A percentile compares a stretch with the other conserved stretches of the same genome.
Evolutionary conservation across 768 basidiomycete genomes (phyloP).

Genomic region (Pulveroboletus sp.): DNA sequence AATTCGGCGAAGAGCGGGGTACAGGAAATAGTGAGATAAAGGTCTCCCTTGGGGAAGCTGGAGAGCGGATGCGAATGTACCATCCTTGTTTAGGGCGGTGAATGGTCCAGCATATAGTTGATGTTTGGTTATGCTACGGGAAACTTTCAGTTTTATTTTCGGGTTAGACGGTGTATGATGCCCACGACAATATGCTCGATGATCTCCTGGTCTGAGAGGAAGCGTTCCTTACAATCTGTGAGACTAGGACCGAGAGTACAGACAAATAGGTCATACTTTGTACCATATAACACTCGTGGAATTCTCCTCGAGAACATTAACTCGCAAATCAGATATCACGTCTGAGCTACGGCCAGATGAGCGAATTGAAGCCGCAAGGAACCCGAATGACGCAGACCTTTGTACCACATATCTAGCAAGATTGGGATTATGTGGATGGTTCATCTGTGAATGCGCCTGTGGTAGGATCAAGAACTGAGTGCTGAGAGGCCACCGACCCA

Average conservation of each 20-base stretch:
- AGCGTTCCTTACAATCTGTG: conserved; percentile 55
- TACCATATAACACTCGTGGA: conserved; percentile 64
- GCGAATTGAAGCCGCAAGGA: not conserved
- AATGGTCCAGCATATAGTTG: conserved; percentile 65
- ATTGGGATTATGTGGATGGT: conserved; percentile 25
- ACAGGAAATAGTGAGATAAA: conserved; percentile 54
- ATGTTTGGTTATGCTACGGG: conserved; percentile 60
- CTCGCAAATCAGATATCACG: conserved; percentile 63
- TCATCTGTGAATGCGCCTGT: conserved; percentile 12
- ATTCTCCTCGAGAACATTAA: conserved; percentile 58
- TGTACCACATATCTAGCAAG: conserved; percentile 30
- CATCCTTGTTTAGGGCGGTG: conserved; percentile 79
- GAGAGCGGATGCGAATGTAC: conserved; percentile 76
- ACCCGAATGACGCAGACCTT: conserved; percentile 17
- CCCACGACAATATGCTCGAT: conserved; percentile 68
- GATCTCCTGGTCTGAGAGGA: conserved; percentile 68
- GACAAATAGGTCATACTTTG: conserved; percentile 45
- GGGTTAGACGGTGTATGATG: conserved; percentile 4
- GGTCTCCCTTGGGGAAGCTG: conserved; percentile 58
- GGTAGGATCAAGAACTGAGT: not conserved
- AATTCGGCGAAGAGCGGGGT: conserved; percentile 41
- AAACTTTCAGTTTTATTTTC: not conserved
- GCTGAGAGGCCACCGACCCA: not conserved
- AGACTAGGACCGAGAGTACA: not conserved
- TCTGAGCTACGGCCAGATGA: conserved; percentile 50